A percentile compares a stretch with the other conserved stretches of the same genome.
Evolutionary conservation across 2,329 filamentous ascomycete genomes (phyloP).

Genomic region (Ophiostoma angusticollis): DNA sequence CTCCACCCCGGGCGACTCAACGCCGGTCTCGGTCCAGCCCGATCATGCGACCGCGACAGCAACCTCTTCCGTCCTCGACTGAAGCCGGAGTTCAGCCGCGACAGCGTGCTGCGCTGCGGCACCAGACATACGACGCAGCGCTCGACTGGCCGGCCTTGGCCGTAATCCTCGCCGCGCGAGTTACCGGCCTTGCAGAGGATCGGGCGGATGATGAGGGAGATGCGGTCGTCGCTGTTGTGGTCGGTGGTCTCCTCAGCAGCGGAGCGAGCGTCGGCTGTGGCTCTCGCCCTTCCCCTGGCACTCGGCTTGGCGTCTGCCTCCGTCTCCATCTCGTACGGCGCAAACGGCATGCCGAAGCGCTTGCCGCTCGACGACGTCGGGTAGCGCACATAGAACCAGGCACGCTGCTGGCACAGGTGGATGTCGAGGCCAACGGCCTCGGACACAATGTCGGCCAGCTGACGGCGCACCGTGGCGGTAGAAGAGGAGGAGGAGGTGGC

Average conservation of each 20-base stretch:
- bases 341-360: constrained; percentile 9
- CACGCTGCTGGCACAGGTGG: constrained; percentile 10
- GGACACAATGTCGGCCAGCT: constrained; percentile 1
- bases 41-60: too few relatives aligned
- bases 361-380: constrained; percentile 2
- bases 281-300: neutral
- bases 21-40: too few relatives aligned
- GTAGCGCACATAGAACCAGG: constrained; percentile 9
- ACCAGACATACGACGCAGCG: constrained; percentile 5
- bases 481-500: neutral
- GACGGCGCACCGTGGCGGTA: neutral
- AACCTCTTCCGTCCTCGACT: neutral
- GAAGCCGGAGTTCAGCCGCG: neutral
- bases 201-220: constrained; percentile 7
- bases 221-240: neutral
- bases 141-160: constrained; percentile 2
- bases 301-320: neutral
- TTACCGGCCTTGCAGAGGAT: constrained; percentile 9
- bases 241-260: too few relatives aligned
- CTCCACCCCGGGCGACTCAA: too few relatives aligned
- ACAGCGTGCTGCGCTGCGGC: too few relatives aligned
- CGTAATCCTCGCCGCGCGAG: constrained; percentile 9
- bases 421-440: constrained; percentile 7
- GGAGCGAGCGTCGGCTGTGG: too few relatives aligned
- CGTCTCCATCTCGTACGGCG: constrained; percentile 4